These are phyloP conservation scores for Guadua angustifolia DNA, from an alignment of 176 grass and related monocot genomes.

Conservation along the genomic window DNA sequence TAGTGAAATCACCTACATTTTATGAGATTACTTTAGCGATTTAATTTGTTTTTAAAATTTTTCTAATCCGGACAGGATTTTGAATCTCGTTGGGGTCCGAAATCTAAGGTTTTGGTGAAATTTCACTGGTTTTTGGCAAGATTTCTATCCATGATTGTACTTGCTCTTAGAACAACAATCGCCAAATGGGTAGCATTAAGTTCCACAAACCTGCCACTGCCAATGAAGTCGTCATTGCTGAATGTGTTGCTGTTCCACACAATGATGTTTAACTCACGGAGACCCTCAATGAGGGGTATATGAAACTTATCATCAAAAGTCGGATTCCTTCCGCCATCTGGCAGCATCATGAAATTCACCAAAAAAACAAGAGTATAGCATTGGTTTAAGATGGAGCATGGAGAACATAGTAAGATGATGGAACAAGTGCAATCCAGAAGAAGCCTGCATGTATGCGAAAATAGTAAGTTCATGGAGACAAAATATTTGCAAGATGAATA, in stretches of 20 bases:
- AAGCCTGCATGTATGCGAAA: neutral
- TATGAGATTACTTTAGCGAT: no score
- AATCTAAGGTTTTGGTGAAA: no score
- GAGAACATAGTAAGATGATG: constrained; percentile 15
- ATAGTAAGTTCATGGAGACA: neutral
- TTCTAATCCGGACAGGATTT: no score
- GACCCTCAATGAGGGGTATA: constrained; percentile 80
- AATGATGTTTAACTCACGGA: constrained; percentile 60
- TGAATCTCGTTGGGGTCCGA: no score
- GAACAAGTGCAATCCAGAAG: constrained; percentile 1
- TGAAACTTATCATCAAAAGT: constrained; percentile 85
- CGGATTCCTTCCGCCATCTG: constrained; percentile 85
- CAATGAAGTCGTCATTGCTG: constrained; percentile 72
- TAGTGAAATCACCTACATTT: no score
- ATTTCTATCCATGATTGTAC: no score
- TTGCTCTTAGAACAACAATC: neutral
- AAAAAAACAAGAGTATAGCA: neutral
- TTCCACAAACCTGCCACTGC: constrained; percentile 65
- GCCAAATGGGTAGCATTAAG: neutral
- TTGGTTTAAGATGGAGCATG: neutral
- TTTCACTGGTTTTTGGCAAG: no score
- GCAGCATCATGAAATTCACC: constrained; percentile 38
- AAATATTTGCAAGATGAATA: neutral
- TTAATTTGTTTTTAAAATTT: no score
- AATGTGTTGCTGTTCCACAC: constrained; percentile 93